Base-by-base conservation (phyloP, 345 rosid species). In the Balakata baccata region DNA sequence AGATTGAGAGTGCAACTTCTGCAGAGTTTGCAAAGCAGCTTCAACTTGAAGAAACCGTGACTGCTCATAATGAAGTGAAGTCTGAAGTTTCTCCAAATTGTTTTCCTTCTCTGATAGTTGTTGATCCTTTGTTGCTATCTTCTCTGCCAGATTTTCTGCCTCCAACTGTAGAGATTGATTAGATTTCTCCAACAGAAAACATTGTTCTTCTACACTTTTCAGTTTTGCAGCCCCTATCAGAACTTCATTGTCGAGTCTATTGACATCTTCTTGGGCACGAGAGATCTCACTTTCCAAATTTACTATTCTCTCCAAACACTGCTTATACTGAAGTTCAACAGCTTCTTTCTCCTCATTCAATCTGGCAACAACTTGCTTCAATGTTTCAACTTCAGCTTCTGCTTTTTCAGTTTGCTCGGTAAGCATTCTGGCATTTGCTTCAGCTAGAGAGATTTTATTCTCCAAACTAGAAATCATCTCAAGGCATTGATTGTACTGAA, bases 21-120 rank as follows among this genome's bases (percentile, higher is more conserved):
- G 81, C 71, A 81, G 69, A 54, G 79, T 69, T 68, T 81, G 82
- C 59, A 94, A 83, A 64, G 89, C 77, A 43, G 80, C 84, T 84
- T 92, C 95, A 52, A 89, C 83, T 39, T 92, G 84, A 71, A 80
- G 34, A 75, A 87, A 92, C 22, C 75, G 89, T 75, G 88, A 84
- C 8, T 85, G 88, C 80, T 92, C 97, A 57, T 86, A 89, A 77
- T 81, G 84, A 78, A 90, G 68, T 43, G 60, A 71, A 75, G 38
- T 37, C 73, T 79, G 76, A 66, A 75, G 76, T 61, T 52, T 75
- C 73, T 67, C 76, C 79, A 79, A 67, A 50, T 79, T 70, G 41
- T 52, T 14, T 47, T 71, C 92, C 84, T 92, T 91, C 80, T 80
- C 82, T n/a, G 70, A 77, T 69, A 94, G 91, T 74, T 92, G 86